Base-by-base conservation (phyloP, 2,329 filamentous ascomycete genomes). In the Fusarium virguliforme region DNA sequence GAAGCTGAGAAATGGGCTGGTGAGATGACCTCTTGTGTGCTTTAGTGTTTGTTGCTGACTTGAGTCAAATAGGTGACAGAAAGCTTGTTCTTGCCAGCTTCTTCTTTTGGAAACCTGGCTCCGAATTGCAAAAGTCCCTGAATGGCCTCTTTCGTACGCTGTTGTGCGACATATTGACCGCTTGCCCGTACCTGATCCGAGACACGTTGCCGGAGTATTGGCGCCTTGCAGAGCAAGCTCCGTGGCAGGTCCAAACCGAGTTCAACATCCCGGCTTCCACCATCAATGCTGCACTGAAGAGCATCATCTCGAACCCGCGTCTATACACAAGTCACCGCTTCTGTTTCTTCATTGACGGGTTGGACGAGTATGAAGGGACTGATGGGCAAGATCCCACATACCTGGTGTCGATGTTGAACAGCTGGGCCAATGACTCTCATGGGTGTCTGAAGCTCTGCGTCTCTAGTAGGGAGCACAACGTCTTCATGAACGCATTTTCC, bases 81-180 rank as follows among this genome's bases (percentile, higher is more conserved):
- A 35, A 6, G 4, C 34, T 64, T 3, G 15, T 55, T 9, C 8
- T 62, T 3, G 2, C 26, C 2, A 54, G 6, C 1, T 55, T 62
- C 10, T 62, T 56, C 26, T 64, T 64, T 6, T 64, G 62, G 62
- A 64, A 35, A 3, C 38, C 62, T 4, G 62, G 62, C 0, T 35
- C 50, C 1, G 26, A 61, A 0, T 8, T 62, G 4, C 57, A 64
- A 40, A 55, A 50, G 50, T 62, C 57, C 1, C 4, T 64, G 8
- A 4, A 15, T 1, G 62, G 62, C 6, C 26, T 64, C 2, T 62
- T 40, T 3, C 38, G 50, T 1, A 62, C 62, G 8, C 15, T 62
- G 0, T 26, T 62, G 0, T 8, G 40, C 6, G 58, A 62, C 8
- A 55, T 64, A 4, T 51, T 64, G 1, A 5, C 38, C 2, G 50